Evolutionary conservation across 129 eudicot genomes (phyloP).

Genomic region (Chrysanthemum makinoi): DNA sequence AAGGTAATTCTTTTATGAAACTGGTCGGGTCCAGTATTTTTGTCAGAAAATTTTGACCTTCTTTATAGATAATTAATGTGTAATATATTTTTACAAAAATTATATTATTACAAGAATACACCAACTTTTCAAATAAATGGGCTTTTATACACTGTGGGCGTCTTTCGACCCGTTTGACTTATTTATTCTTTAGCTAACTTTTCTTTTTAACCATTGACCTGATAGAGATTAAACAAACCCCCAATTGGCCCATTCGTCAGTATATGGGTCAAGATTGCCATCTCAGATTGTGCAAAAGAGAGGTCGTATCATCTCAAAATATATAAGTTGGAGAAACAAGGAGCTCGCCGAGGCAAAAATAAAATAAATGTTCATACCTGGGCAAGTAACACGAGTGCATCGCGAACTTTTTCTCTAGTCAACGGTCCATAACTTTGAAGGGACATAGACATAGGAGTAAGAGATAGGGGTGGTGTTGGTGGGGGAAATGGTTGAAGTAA

Average conservation of each 20-base stretch:
- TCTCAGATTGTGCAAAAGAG: neutral
- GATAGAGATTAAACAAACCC: neutral
- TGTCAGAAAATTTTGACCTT: too few species aligned
- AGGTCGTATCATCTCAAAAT: too few species aligned
- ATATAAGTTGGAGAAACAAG: too few species aligned
- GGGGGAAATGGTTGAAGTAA: constrained; percentile 71
- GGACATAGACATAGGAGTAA: constrained; percentile 38
- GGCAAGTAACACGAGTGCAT: constrained; percentile 50
- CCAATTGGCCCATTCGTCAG: neutral
- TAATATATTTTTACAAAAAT: too few species aligned
- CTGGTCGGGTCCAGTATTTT: too few species aligned
- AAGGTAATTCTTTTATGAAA: too few species aligned
- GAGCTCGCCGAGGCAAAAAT: neutral
- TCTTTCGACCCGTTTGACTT: neutral
- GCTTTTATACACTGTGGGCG: neutral
- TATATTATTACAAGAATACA: too few species aligned
- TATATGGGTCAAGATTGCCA: neutral
- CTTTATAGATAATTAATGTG: too few species aligned
- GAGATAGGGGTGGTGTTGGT: constrained; percentile 42
- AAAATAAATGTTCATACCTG: constrained; percentile 35
- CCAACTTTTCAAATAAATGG: too few species aligned
- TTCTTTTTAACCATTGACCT: neutral
- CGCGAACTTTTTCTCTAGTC: constrained; percentile 55
- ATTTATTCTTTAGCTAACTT: neutral
- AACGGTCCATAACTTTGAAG: constrained; percentile 34